phyloP scores from a whole-genome alignment of 2,329 filamentous ascomycete species.

The Phaeosphaeriaceae sp. region DNA sequence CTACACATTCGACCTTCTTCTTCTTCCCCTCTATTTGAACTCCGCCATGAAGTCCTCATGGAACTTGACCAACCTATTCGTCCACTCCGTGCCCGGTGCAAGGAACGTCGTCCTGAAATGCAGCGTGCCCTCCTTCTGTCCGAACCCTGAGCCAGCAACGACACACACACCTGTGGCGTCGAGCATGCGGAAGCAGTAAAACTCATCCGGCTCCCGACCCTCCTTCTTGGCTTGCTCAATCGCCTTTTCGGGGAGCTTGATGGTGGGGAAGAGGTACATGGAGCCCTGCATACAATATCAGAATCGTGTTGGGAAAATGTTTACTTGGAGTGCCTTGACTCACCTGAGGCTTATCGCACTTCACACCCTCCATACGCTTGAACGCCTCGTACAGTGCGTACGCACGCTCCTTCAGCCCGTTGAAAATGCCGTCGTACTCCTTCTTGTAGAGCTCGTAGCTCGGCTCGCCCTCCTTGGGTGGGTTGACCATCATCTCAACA shows the following conservation, averaged over 20 bases:
- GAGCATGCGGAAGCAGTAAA: constrained; percentile 89
- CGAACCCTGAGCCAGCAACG: constrained; percentile 90
- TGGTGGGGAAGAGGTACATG: constrained; percentile 99
- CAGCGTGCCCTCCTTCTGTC: constrained; percentile 86
- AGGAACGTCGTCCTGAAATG: constrained; percentile 98
- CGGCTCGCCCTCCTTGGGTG: constrained; percentile 81
- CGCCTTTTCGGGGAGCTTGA: constrained; percentile 79
- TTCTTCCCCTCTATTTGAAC: constrained; percentile 65
- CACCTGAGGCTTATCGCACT: constrained; percentile 81
- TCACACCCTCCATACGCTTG: constrained; percentile 91
- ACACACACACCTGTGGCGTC: constrained; percentile 95
- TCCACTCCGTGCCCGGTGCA: constrained; percentile 95
- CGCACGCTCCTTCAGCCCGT: constrained; percentile 80
- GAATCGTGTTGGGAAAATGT: neutral
- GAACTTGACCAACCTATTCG: constrained; percentile 84
- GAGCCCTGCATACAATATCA: constrained; percentile 66
- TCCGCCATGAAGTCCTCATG: constrained; percentile 90
- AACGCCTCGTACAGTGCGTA: constrained; percentile 89
- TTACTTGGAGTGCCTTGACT: constrained; percentile 37
- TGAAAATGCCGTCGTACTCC: constrained; percentile 85
- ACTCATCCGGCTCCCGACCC: constrained; percentile 82
- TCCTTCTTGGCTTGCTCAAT: constrained; percentile 76
- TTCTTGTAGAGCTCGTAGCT: constrained; percentile 82
- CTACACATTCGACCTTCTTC: no score
- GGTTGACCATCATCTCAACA: constrained; percentile 98